Evolutionary conservation across 139 green algal genomes (phyloP), one percentile per base, ranked within the genome.

Genomic region (Chlamydomonas eustigma): DNA sequence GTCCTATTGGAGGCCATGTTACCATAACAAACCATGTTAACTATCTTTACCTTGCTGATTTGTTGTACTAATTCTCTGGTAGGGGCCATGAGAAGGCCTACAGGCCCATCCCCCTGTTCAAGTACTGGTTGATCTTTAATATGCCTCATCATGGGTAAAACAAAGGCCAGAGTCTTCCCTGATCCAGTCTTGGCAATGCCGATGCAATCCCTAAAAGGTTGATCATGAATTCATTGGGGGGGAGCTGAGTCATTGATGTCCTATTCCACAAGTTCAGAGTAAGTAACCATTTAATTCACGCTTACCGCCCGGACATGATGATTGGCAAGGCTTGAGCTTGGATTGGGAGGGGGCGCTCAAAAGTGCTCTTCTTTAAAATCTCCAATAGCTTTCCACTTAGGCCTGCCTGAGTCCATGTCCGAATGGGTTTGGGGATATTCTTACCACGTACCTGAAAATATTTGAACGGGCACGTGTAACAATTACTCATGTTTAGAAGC

Each of bases 81-180:
- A 35, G 95, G 95, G 4, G 95, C 95, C 86, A 99, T 97, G 75
- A 98, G 87, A 36, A 99, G 88, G 1, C 76, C 94, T 5, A 99
- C 87, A 0, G 91, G 90, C 0, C 95, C 95, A 76, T 99, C 94
- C 0, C 91, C 92, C 37, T 86, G 39, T 25, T 36, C 76, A 31
- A 97, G 79, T 28, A 86, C 75, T 37, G 84, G 82, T 87, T 98
- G 94, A 84, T 98, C 96, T 80, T 95, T 96, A 66, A 98, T 91
- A 84, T 99, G 96, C 0, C 95, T 85, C 80, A 99, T 78, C 89
- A 98, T 93, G 50, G 96, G 96, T 73, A 99, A 85, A 71, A 98
- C 90, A 77, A 97, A 99, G 1, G 93, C 96, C 4, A 98, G 83
- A 5, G 96, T 99, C 90, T 99, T 99, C 78, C 96, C 96, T 50